Evolutionary conservation across 129 eudicot species (phyloP), one percentile per base, ranked within the genome.

Genomic region (Flaveria ramosissima): DNA sequence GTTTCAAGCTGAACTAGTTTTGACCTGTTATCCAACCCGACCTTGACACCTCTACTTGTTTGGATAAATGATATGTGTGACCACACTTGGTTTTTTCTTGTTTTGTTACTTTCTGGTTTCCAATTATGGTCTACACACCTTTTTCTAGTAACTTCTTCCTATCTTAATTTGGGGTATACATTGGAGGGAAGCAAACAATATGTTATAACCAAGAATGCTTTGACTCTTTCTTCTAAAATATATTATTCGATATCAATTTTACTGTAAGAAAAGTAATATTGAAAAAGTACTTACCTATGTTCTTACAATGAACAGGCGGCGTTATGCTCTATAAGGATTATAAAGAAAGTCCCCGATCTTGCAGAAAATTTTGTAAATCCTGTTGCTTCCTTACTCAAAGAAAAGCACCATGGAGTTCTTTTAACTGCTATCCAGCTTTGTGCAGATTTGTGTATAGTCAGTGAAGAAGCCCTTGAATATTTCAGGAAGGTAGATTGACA

Each of bases 361-460:
- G 98, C 90, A 65, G 96, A 92, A 75, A 92, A 92, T 77, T 92
- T 92, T 62, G 78, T 93, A 59, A 88, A 90, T 69, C 84, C 98
- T 85, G 92, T 93, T 77, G 96, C 97, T 81, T 73, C 91, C 46
- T 88, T 93, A 63, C 88, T 93, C 53, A 93, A 90, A 68, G 98
- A 93, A 84, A 93, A 93, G 83, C 96, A 92, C 78, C 98, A 92
- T 78, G 98, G 96, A 51, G 98, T 92, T 70, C 81, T 90, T 47
- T 61, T 90, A 76, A 90, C 97, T 48, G 98, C 95, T 24, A 86
- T 90, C 62, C 96, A 90, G 81, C 96, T 93, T 82, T 93, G 96
- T 79, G 84, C 88, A 64, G 97, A 93, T 75, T 72, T 93, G 71
- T 93, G 97, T 78, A 90, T 82, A 80, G 83, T 85, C 70, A 93